A percentile compares a stretch with the other conserved stretches of the same genome.
phyloP scores from a whole-genome alignment of 148 eudicot genomes.

The Chenopodium formosanum region DNA sequence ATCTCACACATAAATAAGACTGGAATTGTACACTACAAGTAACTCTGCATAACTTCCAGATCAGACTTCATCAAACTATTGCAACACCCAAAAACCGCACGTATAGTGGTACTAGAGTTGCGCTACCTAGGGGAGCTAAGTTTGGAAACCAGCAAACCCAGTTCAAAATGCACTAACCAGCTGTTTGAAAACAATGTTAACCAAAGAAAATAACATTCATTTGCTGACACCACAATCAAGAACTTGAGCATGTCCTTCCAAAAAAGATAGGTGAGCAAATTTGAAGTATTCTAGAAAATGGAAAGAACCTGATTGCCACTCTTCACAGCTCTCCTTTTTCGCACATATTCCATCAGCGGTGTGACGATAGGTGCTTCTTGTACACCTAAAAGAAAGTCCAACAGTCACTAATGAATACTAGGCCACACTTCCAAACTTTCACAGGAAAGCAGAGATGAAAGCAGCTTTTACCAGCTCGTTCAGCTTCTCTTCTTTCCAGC shows the following conservation, averaged over 20 bases:
- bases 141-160: not conserved
- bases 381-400: conserved; percentile 29
- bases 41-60: not conserved
- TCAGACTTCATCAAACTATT: not conserved
- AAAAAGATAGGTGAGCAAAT: not conserved
- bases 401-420: not conserved
- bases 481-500: conserved; percentile 49
- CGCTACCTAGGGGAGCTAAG: too few relatives aligned
- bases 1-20: not conserved
- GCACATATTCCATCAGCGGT: conserved; percentile 49
- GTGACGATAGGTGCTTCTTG: conserved; percentile 42
- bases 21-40: not conserved
- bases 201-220: not conserved
- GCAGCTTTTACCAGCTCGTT: conserved; percentile 37
- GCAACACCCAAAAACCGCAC: not conserved
- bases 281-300: not conserved
- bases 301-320: conserved; percentile 35
- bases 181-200: not conserved
- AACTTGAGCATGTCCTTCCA: not conserved
- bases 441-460: not conserved
- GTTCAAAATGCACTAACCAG: not conserved
- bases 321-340: conserved; percentile 49
- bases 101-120: not conserved
- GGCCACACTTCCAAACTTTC: not conserved
- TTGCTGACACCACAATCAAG: not conserved